Evolutionary conservation across 129 eudicot genomes (phyloP).

Genomic region (Ambrosia artemisiifolia): DNA sequence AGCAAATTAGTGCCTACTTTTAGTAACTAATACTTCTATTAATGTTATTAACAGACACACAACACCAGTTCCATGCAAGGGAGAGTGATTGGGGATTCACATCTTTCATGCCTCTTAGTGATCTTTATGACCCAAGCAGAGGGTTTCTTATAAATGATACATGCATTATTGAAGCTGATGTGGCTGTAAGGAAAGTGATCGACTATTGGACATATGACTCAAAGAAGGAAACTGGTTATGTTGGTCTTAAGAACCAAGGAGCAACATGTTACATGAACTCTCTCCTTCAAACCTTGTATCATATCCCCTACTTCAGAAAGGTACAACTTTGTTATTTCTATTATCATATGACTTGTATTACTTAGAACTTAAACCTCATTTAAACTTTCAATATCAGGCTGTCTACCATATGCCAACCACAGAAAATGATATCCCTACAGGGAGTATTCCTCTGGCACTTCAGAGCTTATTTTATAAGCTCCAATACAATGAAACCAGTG

Average conservation of each 20-base stretch:
- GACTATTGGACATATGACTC: constrained; percentile 96
- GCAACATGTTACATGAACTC: constrained; percentile 99
- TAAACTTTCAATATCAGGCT: constrained; percentile 56
- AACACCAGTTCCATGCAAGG: constrained; percentile 87
- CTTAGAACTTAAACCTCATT: constrained; percentile 10
- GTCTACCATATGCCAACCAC: constrained; percentile 99
- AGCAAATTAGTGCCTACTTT: neutral
- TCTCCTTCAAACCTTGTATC: constrained; percentile 84
- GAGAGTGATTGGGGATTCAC: constrained; percentile 99
- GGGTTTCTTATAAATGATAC: constrained; percentile 76
- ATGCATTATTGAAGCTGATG: constrained; percentile 81
- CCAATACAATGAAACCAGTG: constrained; percentile 92
- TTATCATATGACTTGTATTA: constrained; percentile 7
- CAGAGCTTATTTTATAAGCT: constrained; percentile 96
- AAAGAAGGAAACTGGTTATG: constrained; percentile 94
- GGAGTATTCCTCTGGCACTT: constrained; percentile 92
- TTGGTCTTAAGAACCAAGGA: constrained; percentile 96
- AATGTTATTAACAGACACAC: constrained; percentile 56
- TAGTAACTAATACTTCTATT: constrained; percentile 2
- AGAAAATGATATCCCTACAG: constrained; percentile 90
- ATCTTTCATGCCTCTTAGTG: constrained; percentile 87
- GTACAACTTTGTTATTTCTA: constrained; percentile 23
- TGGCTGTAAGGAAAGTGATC: constrained; percentile 77
- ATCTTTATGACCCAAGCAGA: constrained; percentile 75
- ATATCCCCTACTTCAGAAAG: constrained; percentile 94